Evolutionary conservation across 2,329 filamentous ascomycete species (phyloP).

Genomic region (Ophiostoma novo-ulmi): DNA sequence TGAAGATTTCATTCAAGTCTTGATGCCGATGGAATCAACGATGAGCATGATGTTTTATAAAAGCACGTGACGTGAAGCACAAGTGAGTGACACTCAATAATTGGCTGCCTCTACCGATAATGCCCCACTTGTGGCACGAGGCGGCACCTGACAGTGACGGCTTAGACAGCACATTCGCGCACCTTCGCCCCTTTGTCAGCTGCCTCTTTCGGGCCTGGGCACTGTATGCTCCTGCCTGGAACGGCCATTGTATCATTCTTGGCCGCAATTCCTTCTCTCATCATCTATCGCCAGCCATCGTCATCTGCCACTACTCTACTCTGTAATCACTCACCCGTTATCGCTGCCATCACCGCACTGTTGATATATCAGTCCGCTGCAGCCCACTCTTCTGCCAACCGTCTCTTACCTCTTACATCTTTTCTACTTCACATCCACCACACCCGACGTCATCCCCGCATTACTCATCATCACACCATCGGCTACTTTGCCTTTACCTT

Average conservation of each 20-base stretch:
- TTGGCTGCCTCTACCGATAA: not conserved
- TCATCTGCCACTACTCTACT: not conserved
- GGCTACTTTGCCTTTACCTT: not conserved
- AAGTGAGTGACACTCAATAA: not conserved
- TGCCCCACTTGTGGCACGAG: not conserved
- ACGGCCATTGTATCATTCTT: constrained; percentile 7
- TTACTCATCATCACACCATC: not conserved
- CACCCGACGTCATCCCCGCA: constrained; percentile 15
- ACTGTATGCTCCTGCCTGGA: not conserved
- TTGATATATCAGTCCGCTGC: not conserved
- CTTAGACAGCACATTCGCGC: not conserved
- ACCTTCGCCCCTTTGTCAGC: constrained; percentile 13
- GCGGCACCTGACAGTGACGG: not conserved
- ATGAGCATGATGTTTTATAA: not conserved
- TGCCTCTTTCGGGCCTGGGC: constrained; percentile 15
- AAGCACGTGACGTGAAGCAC: not conserved
- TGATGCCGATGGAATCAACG: too few species aligned
- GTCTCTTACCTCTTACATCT: not conserved
- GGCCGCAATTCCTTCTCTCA: not conserved
- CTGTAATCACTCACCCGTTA: not conserved
- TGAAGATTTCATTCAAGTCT: too few species aligned
- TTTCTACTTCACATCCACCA: not conserved
- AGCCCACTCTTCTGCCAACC: not conserved
- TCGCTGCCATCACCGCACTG: not conserved
- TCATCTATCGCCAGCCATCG: not conserved